Conservation (phyloP, 192 early-diverging fungal genomes). For the Tieghemiomyces parasiticus region DNA sequence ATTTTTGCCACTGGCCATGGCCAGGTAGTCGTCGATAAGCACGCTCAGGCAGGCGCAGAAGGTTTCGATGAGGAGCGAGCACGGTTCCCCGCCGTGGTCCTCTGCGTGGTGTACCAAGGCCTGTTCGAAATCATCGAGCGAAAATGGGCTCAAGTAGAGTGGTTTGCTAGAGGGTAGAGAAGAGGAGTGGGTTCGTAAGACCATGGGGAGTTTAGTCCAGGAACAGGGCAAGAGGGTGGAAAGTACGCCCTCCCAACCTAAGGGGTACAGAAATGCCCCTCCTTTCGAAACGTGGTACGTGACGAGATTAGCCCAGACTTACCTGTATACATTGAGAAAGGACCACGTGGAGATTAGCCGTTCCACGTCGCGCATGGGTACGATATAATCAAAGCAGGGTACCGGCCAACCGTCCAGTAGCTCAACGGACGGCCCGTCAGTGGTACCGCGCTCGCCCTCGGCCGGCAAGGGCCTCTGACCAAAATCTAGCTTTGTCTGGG, state of each 20-base stretch:
- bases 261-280: too few species aligned
- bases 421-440: too few species aligned
- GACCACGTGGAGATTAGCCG: neutral
- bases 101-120: slow-evolving; percentile 24
- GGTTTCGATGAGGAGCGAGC: neutral
- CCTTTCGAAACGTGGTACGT: too few species aligned
- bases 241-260: too few species aligned
- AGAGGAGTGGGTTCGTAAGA: too few species aligned
- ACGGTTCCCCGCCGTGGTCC: neutral
- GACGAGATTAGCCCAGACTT: neutral
- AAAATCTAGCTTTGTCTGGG: slow-evolving; percentile 6
- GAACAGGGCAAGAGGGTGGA: too few species aligned
- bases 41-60: neutral
- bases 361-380: neutral
- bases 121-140: slow-evolving; percentile 48
- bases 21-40: neutral
- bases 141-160: slow-evolving; percentile 41
- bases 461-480: neutral
- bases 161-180: slow-evolving; percentile 32
- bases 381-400: slow-evolving; percentile 2
- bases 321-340: slow-evolving; percentile 14
- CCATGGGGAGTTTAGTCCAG: too few species aligned
- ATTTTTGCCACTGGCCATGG: neutral
- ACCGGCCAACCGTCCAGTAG: neutral
- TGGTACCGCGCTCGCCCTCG: too few species aligned